A percentile compares a stretch with the other conserved stretches of the same genome.
phyloP scores from a whole-genome alignment of 2,329 filamentous ascomycete species.

The Aspergillus neotritici region DNA sequence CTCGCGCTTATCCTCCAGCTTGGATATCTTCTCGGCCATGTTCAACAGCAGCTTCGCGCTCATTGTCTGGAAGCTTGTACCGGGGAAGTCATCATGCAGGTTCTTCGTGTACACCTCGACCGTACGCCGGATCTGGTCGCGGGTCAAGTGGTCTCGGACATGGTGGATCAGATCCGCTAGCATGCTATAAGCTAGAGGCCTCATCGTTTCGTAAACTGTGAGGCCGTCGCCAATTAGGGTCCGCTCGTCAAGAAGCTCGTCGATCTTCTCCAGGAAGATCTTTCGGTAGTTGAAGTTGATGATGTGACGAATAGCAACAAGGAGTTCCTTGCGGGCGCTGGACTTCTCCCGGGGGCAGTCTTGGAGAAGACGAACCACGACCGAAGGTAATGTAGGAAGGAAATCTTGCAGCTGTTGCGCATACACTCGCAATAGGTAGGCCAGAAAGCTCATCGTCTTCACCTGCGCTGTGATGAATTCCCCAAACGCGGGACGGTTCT shows the following conservation, averaged over 20 bases:
- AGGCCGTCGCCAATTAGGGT: conserved; percentile 92
- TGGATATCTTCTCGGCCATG: conserved; percentile 97
- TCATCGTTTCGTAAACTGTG: conserved; percentile 94
- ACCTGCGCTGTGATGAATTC: conserved; percentile 98
- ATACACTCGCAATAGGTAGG: conserved; percentile 85
- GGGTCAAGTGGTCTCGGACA: conserved; percentile 78
- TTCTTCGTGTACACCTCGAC: conserved; percentile 97
- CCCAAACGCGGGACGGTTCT: conserved; percentile 87
- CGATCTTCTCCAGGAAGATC: conserved; percentile 90
- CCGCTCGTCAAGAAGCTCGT: conserved; percentile 87
- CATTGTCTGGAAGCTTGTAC: conserved; percentile 99
- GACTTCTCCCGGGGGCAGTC: conserved; percentile 96
- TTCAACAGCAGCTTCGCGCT: conserved; percentile 94
- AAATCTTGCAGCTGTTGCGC: conserved; percentile 84
- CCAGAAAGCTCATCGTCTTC: conserved; percentile 98
- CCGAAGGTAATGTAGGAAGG: conserved; percentile 73
- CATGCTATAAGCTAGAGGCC: conserved; percentile 96
- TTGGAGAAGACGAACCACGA: conserved; percentile 83
- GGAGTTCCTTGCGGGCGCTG: conserved; percentile 82
- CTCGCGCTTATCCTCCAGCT: conserved; percentile 86
- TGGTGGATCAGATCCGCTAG: conserved; percentile 97
- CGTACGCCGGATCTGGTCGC: conserved; percentile 89
- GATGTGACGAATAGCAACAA: conserved; percentile 95
- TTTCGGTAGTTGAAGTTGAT: conserved; percentile 98
- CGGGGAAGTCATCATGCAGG: conserved; percentile 89